A percentile compares a stretch with the other conserved stretches of the same genome.
phyloP scores from a whole-genome alignment of 768 basidiomycete species.

The Phaeotremella fagi region DNA sequence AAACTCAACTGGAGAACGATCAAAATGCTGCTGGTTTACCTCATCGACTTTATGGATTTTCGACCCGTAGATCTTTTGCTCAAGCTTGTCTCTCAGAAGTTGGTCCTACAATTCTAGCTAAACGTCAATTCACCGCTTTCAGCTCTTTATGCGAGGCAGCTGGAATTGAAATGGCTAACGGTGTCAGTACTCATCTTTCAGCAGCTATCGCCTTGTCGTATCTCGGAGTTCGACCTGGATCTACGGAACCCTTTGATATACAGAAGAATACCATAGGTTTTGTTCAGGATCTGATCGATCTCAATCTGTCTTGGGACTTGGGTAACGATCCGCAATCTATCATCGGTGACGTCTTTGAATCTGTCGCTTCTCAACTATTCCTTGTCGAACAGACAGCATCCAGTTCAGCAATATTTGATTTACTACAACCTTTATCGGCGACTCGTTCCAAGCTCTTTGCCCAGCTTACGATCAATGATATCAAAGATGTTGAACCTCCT shows the following conservation, averaged over 20 bases:
- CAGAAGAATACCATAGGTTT: background rate
- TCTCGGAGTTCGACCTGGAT: background rate
- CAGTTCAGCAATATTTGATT: background rate
- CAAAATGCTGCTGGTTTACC: conserved; percentile 57
- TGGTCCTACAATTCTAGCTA: conserved; percentile 61
- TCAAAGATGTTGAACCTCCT: background rate
- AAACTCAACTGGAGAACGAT: conserved; percentile 51
- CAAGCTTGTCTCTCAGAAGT: conserved; percentile 63
- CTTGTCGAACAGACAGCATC: background rate
- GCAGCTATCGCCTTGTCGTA: conserved; percentile 8
- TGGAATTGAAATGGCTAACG: background rate
- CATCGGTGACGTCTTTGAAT: background rate
- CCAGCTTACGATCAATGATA: conserved; percentile 12
- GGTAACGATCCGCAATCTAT: background rate
- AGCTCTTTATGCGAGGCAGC: conserved; percentile 57
- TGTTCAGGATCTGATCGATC: background rate
- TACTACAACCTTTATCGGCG: background rate
- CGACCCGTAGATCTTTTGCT: conserved; percentile 62
- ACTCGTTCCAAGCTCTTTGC: background rate
- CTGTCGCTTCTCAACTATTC: background rate
- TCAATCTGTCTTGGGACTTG: background rate
- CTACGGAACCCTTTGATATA: background rate
- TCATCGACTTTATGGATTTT: conserved; percentile 70
- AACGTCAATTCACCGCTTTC: conserved; percentile 50
- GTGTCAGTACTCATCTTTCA: conserved; percentile 7